Base-by-base conservation (phyloP, 768 basidiomycete genomes). In the Gymnopilus dilepis region DNA sequence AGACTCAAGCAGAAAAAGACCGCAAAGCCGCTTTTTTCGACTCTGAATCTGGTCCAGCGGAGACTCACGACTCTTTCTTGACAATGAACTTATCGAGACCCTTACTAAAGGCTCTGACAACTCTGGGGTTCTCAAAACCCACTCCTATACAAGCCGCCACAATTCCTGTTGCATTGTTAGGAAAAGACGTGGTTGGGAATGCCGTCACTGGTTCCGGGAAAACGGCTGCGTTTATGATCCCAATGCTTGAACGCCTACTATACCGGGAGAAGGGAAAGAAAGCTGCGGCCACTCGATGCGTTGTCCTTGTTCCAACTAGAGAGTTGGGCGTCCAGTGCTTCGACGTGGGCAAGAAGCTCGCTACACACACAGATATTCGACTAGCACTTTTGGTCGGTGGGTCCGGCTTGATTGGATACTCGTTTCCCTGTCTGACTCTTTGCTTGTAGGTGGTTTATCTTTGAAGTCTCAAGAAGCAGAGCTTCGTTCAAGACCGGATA, bases 161-260 rank as follows among this genome's bases (percentile, higher is more conserved):
- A 12, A 94, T 99, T 57, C 97, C 97, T 17, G 88, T 95, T 42
- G 97, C 95, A 22, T 84, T 99, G 19, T 74, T 96, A 22, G 97
- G 97, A 53, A 95, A 97, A 72, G 97, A 99, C 73, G 85, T 99
- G 37, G 95, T 99, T 56, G 97, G 97, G 31, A 90, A 87, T 60
- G 97, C 97, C 19, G 93, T 97, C 17, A 99, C 97, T 17, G 97
- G 97, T 62, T 97, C 95, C 4, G 97, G 97, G 61, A 99, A 99
- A 80, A 99, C 97, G 1, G 97, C 95, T 9, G 97, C 97, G 1
- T 99, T 99, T 77, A 90, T 91, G 70, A 88, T 99, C 61, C 97
- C 97, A 40, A 91, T 96, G 77, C 75, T 96, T 52, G 97, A 99
- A 74, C 90, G 97, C 59, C 80, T 99, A 30, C 76, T 96, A 56